Evolutionary conservation across 768 basidiomycete genomes (phyloP).

Genomic region (Omphalotus guepiniiformis): DNA sequence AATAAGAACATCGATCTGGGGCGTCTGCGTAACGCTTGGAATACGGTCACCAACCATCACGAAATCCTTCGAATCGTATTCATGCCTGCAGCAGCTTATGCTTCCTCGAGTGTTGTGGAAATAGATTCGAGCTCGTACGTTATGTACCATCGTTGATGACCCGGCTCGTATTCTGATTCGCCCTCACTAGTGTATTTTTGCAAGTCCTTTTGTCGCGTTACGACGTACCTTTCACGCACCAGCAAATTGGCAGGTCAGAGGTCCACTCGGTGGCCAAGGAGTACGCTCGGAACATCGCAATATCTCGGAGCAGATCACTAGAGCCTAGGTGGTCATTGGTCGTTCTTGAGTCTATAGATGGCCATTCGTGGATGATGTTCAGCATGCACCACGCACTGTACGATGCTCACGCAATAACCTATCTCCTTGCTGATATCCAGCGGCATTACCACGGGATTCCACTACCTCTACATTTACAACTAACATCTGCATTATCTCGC

Average conservation of each 20-base stretch:
- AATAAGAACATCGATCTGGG: conserved; percentile 17
- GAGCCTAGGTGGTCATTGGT: conserved; percentile 22
- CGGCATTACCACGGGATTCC: conserved; percentile 22
- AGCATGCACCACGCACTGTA: conserved; percentile 47
- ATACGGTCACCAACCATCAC: conserved; percentile 23
- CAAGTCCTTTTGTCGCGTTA: conserved; percentile 14
- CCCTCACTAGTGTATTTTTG: conserved; percentile 18
- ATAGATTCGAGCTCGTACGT: conserved; percentile 32
- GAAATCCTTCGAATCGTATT: conserved; percentile 46
- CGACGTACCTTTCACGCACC: not conserved
- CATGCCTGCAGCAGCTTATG: conserved; percentile 34
- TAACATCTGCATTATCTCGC: conserved; percentile 1
- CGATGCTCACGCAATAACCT: conserved; percentile 39
- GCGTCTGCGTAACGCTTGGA: conserved; percentile 34
- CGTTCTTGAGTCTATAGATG: conserved; percentile 21
- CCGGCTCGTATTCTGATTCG: conserved; percentile 18
- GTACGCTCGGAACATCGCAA: conserved; percentile 13
- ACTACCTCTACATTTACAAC: not conserved
- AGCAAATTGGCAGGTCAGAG: not conserved
- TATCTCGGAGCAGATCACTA: conserved; percentile 21
- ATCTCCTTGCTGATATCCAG: conserved; percentile 29
- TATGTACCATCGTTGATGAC: no score
- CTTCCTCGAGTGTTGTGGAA: conserved; percentile 28
- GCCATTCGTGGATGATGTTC: conserved; percentile 26
- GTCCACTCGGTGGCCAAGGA: conserved; percentile 13